Conservation (phyloP, 768 basidiomycete species). For the Rhizopogon rudus region DNA sequence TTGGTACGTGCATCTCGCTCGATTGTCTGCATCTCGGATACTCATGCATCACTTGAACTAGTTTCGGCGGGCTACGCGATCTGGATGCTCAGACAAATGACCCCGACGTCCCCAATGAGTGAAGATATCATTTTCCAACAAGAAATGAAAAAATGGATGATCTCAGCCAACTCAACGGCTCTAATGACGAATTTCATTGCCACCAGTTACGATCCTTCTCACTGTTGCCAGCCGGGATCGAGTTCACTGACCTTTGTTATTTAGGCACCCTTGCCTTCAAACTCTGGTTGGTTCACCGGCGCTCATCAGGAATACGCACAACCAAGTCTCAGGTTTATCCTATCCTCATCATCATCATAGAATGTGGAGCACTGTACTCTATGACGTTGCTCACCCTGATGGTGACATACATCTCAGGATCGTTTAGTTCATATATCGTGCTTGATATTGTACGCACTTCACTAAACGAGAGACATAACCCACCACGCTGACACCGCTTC, state of each 20-base stretch:
- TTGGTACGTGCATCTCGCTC: neutral
- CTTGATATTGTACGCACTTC: neutral
- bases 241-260: neutral
- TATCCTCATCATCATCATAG: neutral
- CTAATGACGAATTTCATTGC: slow-evolving; percentile 9
- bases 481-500: neutral
- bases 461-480: neutral
- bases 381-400: neutral
- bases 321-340: neutral
- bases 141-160: slow-evolving; percentile 7
- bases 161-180: slow-evolving; percentile 6
- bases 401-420: neutral
- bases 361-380: slow-evolving; percentile 1
- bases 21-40: neutral
- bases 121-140: slow-evolving; percentile 1
- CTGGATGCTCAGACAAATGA: neutral
- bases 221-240: neutral
- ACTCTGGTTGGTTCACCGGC: neutral
- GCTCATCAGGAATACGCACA: neutral
- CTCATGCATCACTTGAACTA: neutral
- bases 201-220: slow-evolving; percentile 1
- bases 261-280: neutral
- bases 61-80: slow-evolving; percentile 1
- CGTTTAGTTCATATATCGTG: neutral
- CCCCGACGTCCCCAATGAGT: neutral